Base-by-base conservation (phyloP, 345 rosid species). In the Aethionema arabicum region DNA sequence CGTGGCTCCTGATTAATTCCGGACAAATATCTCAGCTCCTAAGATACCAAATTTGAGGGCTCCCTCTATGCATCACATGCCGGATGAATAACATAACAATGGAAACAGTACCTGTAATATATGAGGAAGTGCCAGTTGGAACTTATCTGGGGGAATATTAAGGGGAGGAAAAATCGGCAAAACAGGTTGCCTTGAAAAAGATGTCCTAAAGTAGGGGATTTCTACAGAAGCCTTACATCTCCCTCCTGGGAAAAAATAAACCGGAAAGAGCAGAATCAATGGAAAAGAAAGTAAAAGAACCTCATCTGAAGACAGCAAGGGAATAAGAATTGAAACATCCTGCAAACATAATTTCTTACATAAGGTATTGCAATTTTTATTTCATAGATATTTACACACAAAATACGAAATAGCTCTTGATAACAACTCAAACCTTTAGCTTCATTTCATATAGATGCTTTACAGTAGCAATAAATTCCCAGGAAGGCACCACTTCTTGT, bases 281-380 rank as follows among this genome's bases (percentile, higher is more conserved):
- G 70, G 40, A 59, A 0, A 56, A n/a, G 16, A 30, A 41, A 42
- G 46, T 15, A 69, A 65, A 63, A 61, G 61, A 41, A 93, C 99
- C 99, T 90, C 99, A 41, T 78, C 80, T 54, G 96, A 93, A 71
- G 96, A 81, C 65, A 93, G 77, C 83, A 93, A 81, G 55, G 99
- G 99, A 75, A 93, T 87, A 50, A 93, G 90, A 65, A 93, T 83
- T 29, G 90, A 81, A 69, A 85, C 99, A 75, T 93, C 99, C 99
- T 93, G 85, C 80, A 81, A 57, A 65, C 15, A 76, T 56, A 42
- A 21, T 52, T n/a, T 21, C 11, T n/a, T 46, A 31, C 38, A 64
- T 15, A 68, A 55, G 69, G 61, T 55, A 52, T 45, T 56, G n/a
- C 7, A 8, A 52, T 11, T 5, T 45, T 37, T 62, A 50, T 65